Evolutionary conservation across 148 eudicot species (phyloP).

Genomic region (Chenopodium berlandieri): DNA sequence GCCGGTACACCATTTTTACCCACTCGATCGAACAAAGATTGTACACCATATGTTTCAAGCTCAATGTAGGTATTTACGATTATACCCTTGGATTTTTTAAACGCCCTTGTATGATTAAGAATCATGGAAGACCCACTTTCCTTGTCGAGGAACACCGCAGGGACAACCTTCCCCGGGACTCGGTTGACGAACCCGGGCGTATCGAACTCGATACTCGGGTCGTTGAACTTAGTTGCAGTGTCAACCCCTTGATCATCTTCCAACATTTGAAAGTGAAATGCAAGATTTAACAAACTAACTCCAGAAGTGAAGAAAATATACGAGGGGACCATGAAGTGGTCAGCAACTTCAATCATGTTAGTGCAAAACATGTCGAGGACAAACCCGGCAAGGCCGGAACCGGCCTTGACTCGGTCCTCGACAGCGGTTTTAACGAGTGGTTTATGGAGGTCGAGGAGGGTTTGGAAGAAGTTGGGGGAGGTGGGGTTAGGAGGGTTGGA

Average conservation of each 20-base stretch:
- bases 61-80: slow-evolving; percentile 44
- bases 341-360: slow-evolving; percentile 28
- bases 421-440: slow-evolving; percentile 27
- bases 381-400: slow-evolving; percentile 20
- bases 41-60: slow-evolving; percentile 29
- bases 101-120: not conserved
- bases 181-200: slow-evolving; percentile 30
- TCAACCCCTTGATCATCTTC: slow-evolving; percentile 9
- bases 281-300: slow-evolving; percentile 11
- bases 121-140: slow-evolving; percentile 21
- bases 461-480: not conserved
- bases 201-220: slow-evolving; percentile 1
- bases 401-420: slow-evolving; percentile 5
- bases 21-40: slow-evolving; percentile 13
- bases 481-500: slow-evolving; percentile 3
- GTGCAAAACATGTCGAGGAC: slow-evolving; percentile 40
- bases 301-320: slow-evolving; percentile 35
- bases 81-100: slow-evolving; percentile 41
- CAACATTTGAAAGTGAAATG: slow-evolving; percentile 7
- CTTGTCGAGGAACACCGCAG: slow-evolving; percentile 12
- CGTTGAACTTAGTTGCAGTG: not conserved
- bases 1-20: slow-evolving; percentile 21
- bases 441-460: slow-evolving; percentile 21
- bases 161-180: slow-evolving; percentile 8
- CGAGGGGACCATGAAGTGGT: slow-evolving; percentile 30